Percentiles rank a stretch among this genome's conserved stretches.
These are phyloP conservation scores for Pogostemon cablin DNA, from an alignment of 257 asterid species.

Conservation along the genomic window DNA sequence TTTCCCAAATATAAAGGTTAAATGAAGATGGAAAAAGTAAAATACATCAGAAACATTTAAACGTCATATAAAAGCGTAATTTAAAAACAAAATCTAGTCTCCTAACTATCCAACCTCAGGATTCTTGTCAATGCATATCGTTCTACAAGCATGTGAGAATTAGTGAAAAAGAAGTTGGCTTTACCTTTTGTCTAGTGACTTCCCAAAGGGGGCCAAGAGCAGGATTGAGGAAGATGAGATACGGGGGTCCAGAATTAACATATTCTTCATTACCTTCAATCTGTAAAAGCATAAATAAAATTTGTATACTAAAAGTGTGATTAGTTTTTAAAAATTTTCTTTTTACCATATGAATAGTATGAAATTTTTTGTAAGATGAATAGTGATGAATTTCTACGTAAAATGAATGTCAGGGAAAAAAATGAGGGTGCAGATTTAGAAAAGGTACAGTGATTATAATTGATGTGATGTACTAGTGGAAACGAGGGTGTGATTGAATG, in stretches of 20 bases:
- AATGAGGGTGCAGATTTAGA: no score
- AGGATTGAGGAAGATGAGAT: conserved; percentile 93
- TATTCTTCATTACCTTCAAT: conserved; percentile 75
- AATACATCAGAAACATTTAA: not conserved
- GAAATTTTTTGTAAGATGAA: no score
- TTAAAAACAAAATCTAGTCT: conserved; percentile 30
- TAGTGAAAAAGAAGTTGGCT: conserved; percentile 19
- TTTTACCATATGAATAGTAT: no score
- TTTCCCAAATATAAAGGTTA: conserved; percentile 23
- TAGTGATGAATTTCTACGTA: no score
- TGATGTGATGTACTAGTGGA: no score
- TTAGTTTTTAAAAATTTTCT: no score
- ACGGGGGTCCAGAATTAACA: conserved; percentile 87
- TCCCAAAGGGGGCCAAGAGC: conserved; percentile 99
- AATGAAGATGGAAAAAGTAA: not conserved
- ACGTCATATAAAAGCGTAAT: not conserved
- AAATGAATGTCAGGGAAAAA: no score
- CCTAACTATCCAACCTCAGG: conserved; percentile 29
- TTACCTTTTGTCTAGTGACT: conserved; percentile 87
- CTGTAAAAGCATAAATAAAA: conserved; percentile 45
- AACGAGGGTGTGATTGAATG: no score
- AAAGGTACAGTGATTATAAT: no score
- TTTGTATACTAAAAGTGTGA: not conserved
- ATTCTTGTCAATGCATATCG: conserved; percentile 21
- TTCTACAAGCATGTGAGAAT: conserved; percentile 25